A percentile compares a stretch with the other conserved stretches of the same genome.
Conservation (phyloP, 805 yeast species). For the Saturnispora ahearnii region DNA sequence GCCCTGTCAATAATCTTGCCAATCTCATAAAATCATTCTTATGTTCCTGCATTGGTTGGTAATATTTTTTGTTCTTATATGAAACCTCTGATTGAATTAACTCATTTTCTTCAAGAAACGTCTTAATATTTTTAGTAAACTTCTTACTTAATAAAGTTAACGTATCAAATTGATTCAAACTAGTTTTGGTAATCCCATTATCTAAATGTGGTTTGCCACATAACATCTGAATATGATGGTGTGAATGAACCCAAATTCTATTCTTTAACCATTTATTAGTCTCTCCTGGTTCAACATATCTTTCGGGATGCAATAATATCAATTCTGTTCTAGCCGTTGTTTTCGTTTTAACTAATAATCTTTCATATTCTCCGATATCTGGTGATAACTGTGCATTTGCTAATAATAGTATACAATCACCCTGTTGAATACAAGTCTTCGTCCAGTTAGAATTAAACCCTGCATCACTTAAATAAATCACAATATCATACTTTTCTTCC, state of each 20-base stretch:
- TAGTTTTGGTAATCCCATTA: constrained; percentile 5
- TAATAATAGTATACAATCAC: constrained; percentile 82
- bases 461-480: constrained; percentile 84
- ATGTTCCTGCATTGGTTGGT: constrained; percentile 40
- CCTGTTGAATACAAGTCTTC: constrained; percentile 84
- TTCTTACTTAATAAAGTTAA: constrained; percentile 17
- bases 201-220: constrained; percentile 10
- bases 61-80: constrained; percentile 20
- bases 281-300: constrained; percentile 74
- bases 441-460: constrained; percentile 83
- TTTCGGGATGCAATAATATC: constrained; percentile 74
- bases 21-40: constrained; percentile 84
- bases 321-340: constrained; percentile 85
- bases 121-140: constrained; percentile 21
- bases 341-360: constrained; percentile 59
- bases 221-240: constrained; percentile 80
- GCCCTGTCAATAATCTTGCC: constrained; percentile 84
- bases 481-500: constrained; percentile 83
- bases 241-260: constrained; percentile 85
- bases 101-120: constrained; percentile 17
- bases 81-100: constrained; percentile 18
- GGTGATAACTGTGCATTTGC: constrained; percentile 77
- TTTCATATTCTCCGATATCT: constrained; percentile 78
- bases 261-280: constrained; percentile 79
- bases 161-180: constrained; percentile 14